phyloP scores from a whole-genome alignment of 2,329 filamentous ascomycete species.

The Stagonosporopsis chrysanthemi region DNA sequence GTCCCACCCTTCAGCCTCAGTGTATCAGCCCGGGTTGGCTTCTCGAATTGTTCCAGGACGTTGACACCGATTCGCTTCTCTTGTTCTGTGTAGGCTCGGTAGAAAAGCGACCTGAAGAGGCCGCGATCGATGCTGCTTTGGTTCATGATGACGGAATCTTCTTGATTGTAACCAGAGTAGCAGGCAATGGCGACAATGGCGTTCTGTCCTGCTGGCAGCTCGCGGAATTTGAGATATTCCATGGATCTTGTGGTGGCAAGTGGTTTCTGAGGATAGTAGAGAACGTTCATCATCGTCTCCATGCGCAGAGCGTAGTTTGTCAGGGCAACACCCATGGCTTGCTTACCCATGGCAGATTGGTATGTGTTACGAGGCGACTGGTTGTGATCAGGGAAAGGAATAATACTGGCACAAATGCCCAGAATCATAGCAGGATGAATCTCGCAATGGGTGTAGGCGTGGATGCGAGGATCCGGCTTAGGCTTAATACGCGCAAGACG shows the following conservation, averaged over 20 bases:
- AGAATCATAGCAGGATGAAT: slow-evolving; percentile 99
- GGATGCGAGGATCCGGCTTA: slow-evolving; percentile 82
- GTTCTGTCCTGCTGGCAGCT: slow-evolving; percentile 95
- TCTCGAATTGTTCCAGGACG: slow-evolving; percentile 93
- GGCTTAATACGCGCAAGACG: slow-evolving; percentile 88
- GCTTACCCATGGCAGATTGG: slow-evolving; percentile 99
- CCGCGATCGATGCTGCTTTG: slow-evolving; percentile 98
- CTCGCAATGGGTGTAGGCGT: slow-evolving; percentile 97
- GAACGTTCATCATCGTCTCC: slow-evolving; percentile 99
- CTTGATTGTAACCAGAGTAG: slow-evolving; percentile 99
- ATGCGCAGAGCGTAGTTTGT: slow-evolving; percentile 97
- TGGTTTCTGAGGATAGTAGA: slow-evolving; percentile 98
- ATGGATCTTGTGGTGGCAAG: slow-evolving; percentile 95
- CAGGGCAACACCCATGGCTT: slow-evolving; percentile 98
- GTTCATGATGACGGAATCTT: slow-evolving; percentile 99
- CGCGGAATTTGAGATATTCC: slow-evolving; percentile 98
- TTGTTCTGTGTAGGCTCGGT: slow-evolving; percentile 94
- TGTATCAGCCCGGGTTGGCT: slow-evolving; percentile 87
- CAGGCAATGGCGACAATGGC: slow-evolving; percentile 97
- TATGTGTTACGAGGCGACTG: slow-evolving; percentile 99
- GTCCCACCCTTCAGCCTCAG: slow-evolving; percentile 92
- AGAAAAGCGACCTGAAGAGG: slow-evolving; percentile 96
- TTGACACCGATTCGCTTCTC: slow-evolving; percentile 96
- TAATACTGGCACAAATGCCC: slow-evolving; percentile 98
- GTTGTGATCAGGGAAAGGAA: slow-evolving; percentile 99